Conservation (phyloP, 257 asterid genomes). For the Datura wrightii region DNA sequence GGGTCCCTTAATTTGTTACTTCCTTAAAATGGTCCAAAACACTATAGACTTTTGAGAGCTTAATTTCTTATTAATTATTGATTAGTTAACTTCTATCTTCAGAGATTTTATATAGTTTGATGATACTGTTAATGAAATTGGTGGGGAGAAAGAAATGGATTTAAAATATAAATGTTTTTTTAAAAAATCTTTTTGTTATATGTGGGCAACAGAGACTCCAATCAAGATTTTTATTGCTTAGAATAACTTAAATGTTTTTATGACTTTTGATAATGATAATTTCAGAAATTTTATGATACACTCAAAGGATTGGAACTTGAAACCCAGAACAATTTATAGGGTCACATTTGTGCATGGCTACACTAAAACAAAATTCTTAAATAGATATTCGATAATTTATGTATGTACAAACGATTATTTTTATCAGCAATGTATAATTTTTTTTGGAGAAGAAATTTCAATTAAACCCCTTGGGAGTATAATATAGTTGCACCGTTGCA, state of each 20-base stretch:
- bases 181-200: neutral
- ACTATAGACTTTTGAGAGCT: neutral
- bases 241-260: neutral
- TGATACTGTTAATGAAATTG: neutral
- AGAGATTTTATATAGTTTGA: neutral
- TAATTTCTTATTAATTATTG: neutral
- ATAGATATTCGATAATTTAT: too few species aligned
- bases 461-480: neutral
- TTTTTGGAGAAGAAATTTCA: neutral
- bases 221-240: neutral
- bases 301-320: too few species aligned
- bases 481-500: too few species aligned
- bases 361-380: neutral
- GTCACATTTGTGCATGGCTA: neutral
- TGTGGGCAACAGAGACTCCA: neutral
- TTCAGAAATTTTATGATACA: neutral
- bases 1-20: slow-evolving; percentile 23
- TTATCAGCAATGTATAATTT: too few species aligned
- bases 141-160: neutral
- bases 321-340: neutral
- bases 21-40: neutral
- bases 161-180: neutral
- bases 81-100: neutral
- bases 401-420: too few species aligned
- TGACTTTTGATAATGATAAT: neutral